Evolutionary conservation across 352 stramenopile genomes (phyloP).

Genomic region (Phytophthora brassicae): DNA sequence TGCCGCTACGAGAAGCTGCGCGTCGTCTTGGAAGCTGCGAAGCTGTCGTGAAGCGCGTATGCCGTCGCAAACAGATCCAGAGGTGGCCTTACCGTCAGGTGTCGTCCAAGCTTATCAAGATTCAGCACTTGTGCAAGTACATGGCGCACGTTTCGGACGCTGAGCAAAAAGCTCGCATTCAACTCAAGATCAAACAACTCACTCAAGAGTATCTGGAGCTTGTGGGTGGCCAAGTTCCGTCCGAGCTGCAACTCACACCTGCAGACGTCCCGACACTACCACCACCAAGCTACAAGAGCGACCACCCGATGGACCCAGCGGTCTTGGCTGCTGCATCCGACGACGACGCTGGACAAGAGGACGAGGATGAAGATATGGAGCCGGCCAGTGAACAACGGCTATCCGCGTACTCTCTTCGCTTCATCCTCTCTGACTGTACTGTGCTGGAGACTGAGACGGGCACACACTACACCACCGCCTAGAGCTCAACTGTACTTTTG

Average conservation of each 20-base stretch:
- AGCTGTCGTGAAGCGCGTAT: conserved; percentile 82
- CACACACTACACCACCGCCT: conserved; percentile 49
- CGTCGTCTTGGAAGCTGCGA: conserved; percentile 74
- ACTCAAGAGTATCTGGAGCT: conserved; percentile 81
- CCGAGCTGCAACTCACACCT: conserved; percentile 63
- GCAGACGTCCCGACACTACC: conserved; percentile 57
- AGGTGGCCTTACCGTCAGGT: conserved; percentile 86
- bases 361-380: conserved; percentile 45
- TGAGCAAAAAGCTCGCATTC: conserved; percentile 71
- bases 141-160: conserved; percentile 75
- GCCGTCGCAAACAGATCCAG: conserved; percentile 77
- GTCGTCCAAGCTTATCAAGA: conserved; percentile 85
- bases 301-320: conserved; percentile 50
- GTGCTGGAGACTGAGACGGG: conserved; percentile 71
- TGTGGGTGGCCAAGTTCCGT: conserved; percentile 72
- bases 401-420: conserved; percentile 81
- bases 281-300: conserved; percentile 41
- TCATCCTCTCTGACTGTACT: conserved; percentile 76
- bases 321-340: conserved; percentile 55
- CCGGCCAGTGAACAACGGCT: conserved; percentile 31
- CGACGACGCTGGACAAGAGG: conserved; percentile 48
- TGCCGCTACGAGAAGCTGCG: conserved; percentile 78
- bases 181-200: conserved; percentile 79
- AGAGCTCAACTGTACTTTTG: conserved; percentile 32
- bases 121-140: conserved; percentile 86